phyloP scores from a whole-genome alignment of 169 alveolate species.

The Plasmodium gallinaceum region DNA sequence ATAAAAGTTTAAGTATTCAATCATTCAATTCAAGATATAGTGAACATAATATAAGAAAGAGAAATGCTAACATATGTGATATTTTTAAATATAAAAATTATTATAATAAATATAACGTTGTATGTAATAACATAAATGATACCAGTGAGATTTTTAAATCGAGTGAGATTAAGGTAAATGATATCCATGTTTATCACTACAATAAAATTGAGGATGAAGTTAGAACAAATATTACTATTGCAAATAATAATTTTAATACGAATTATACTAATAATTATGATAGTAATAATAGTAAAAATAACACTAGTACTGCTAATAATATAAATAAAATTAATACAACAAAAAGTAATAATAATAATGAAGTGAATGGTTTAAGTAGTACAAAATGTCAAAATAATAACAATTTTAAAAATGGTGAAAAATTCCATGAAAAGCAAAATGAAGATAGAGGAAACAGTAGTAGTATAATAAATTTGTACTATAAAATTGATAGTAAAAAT shows the following conservation, averaged over 20 bases:
- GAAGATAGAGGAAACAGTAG: no score
- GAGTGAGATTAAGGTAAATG: no score
- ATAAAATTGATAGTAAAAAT: no score
- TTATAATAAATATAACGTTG: no score
- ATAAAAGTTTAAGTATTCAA: not conserved
- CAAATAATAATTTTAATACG: not conserved
- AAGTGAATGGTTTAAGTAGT: not conserved
- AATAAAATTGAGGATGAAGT: no score
- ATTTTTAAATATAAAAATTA: not conserved
- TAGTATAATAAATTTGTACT: no score
- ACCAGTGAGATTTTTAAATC: no score
- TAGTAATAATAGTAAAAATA: not conserved
- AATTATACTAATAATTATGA: not conserved
- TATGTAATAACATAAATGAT: no score
- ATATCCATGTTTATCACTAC: no score
- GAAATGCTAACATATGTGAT: not conserved
- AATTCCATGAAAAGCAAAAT: not conserved
- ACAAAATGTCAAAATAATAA: not conserved
- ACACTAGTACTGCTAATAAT: not conserved
- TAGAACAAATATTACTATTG: not conserved
- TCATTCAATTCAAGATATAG: not conserved
- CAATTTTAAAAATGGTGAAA: not conserved
- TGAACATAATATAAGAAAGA: not conserved
- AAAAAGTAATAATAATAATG: not conserved
- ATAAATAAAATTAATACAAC: no score